Conservation (phyloP, 305 asterid species). For the Fraxinus dipetala region DNA sequence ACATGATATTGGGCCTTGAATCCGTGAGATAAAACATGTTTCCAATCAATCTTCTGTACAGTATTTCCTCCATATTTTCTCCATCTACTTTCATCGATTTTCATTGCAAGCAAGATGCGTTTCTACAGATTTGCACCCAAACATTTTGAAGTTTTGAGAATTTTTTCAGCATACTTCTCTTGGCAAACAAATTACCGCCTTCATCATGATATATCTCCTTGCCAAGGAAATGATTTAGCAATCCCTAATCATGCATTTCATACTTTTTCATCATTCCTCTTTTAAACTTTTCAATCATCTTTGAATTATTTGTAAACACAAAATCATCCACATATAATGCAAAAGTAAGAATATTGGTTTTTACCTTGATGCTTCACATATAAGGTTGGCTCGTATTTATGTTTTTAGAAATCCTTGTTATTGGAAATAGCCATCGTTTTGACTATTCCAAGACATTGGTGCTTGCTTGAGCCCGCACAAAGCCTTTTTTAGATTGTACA, state of each 20-base stretch:
- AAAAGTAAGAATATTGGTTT: too few relatives aligned
- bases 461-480: background rate
- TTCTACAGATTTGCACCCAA: background rate
- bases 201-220: background rate
- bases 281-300: background rate
- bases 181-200: background rate
- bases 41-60: background rate
- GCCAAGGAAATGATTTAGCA: background rate
- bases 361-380: too few relatives aligned
- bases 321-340: background rate
- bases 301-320: background rate
- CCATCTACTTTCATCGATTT: background rate
- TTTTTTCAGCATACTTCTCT: background rate
- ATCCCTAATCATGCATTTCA: too few relatives aligned
- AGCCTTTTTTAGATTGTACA: background rate
- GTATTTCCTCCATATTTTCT: background rate
- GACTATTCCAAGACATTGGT: too few relatives aligned
- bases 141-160: background rate
- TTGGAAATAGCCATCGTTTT: background rate
- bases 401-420: background rate
- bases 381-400: too few relatives aligned
- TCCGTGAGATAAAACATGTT: background rate
- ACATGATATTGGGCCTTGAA: background rate
- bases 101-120: background rate
- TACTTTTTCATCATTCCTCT: background rate